Evolutionary conservation across 2,329 filamentous ascomycete species (phyloP), one percentile per base, ranked within the genome.

Genomic region (Calonectria pseudoreteaudii): DNA sequence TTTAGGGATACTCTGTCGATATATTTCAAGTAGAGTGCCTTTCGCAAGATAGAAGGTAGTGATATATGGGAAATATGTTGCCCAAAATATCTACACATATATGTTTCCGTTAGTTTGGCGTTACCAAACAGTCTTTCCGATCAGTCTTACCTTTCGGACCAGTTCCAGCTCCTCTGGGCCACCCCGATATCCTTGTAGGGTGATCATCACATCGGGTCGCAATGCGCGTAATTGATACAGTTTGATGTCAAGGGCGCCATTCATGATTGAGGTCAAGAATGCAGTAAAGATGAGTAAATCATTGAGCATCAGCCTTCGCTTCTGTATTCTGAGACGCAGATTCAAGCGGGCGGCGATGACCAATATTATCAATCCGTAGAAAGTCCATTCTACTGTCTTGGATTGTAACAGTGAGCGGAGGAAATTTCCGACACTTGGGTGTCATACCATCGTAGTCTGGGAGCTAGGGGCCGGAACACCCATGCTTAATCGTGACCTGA

Each of bases 21-120:
- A 77, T 0, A 77, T 71, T 16, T 66, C 28, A n/a, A 77, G 74
- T 1, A 77, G 5, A 8, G 76, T 71, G 4, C 75, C 71, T 31
- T 77, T 77, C 30, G 73, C 72, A 4, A 74, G 41, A 11, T 77
- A 77, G 8, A 76, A 76, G 2, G 75, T 50, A 10, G 65, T 58
- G 0, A 69, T 30, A 23, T 77, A 77, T 0, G 75, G 75, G 13
- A 77, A 28, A n/a, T 47, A 38, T 18, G 50, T 62, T 9, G 72
- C 36, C 75, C 75, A 77, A 6, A 70, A 41, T 11, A 77, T 0
- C 76, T 77, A 7, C 0, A 2, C 11, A 7, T 1, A 6, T 36
- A 62, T 6, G 36, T 68, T n/a, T 30, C 6, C 8, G 10, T 4
- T 9, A 47, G 23, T 36, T 74, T 74, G 23, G 13, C 6, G 30